Base-by-base conservation (phyloP, 2,329 filamentous ascomycete genomes). In the Pleomassaria siparia region DNA sequence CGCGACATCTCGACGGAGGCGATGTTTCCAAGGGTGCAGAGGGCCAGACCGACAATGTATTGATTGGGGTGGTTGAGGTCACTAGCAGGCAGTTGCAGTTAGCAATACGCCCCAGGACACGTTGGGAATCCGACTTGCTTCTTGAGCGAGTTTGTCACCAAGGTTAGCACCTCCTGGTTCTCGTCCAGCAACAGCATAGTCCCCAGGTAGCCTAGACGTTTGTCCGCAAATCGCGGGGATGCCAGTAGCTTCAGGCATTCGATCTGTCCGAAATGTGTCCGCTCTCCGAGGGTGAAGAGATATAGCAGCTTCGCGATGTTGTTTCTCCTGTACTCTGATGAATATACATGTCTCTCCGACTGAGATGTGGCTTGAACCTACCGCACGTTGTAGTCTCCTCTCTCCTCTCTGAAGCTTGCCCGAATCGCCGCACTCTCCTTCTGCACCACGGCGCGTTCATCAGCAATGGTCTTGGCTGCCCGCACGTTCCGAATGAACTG, bases 401-500 rank as follows among this genome's bases (percentile, higher is more conserved):
- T 95, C 77, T 99, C 94, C 74, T 99, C 94, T 67, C 94, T 85
- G 72, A 99, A 99, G 76, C 92, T 97, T 60, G 94, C 91, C 74
- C 94, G 84, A 69, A 99, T 99, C 40, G 92, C 89, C 49, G 94
- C 94, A 75, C 94, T 99, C 78, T 99, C 94, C 75, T 99, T 99
- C 68, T 97, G 94, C 55, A 99, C 95, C 47, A 99, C 94, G 43
- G 94, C 92, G 69, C 94, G 86, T 78, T 99, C 94, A 75, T 99
- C 94, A 71, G 95, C 95, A 70, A 99, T 96, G 28, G 94, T 99
- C 79, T 99, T 99, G 51, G 94, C 91, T 53, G 94, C 92, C 72
- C 94, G 90, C 70, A 99, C 94, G 76, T 96, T 97, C 71, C 94
- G 91, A 75, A 99, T 99, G 77, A 99, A 99, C 77, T 97, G 94